Conservation (phyloP, 2,329 filamentous ascomycete genomes). For the Xylaria sp. region DNA sequence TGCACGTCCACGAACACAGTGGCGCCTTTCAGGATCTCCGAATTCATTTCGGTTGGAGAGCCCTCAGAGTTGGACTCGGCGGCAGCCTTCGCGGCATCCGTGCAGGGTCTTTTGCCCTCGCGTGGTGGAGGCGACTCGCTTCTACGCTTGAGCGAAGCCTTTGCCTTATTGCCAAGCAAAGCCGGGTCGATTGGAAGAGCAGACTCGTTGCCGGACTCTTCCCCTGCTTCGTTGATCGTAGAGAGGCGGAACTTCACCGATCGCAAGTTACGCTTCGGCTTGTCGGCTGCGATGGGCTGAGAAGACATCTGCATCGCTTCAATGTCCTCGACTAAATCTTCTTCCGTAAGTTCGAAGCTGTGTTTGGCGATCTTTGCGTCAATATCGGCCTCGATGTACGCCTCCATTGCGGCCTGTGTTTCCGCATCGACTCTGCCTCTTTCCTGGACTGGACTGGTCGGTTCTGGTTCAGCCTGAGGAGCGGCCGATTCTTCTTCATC, state of each 20-base stretch:
- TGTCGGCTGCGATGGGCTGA: no score
- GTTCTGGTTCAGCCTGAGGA: background rate
- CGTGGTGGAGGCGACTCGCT: slow-evolving; percentile 50
- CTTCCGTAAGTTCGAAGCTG: slow-evolving; percentile 44
- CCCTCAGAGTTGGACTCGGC: slow-evolving; percentile 43
- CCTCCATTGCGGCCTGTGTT: slow-evolving; percentile 30
- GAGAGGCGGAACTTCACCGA: slow-evolving; percentile 24
- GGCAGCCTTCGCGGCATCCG: slow-evolving; percentile 46
- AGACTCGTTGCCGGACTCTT: slow-evolving; percentile 58
- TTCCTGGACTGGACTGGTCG: background rate
- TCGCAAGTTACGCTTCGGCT: slow-evolving; percentile 1
- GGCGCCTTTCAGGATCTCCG: slow-evolving; percentile 58
- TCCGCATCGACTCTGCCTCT: slow-evolving; percentile 21
- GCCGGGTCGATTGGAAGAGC: slow-evolving; percentile 50
- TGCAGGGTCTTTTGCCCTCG: slow-evolving; percentile 42
- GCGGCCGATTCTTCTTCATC: background rate
- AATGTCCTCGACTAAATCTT: slow-evolving; percentile 52
- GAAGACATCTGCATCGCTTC: slow-evolving; percentile 58
- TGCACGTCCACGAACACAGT: slow-evolving; percentile 80
- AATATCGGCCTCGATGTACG: slow-evolving; percentile 29
- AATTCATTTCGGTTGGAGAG: slow-evolving; percentile 52
- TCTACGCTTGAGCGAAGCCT: slow-evolving; percentile 67
- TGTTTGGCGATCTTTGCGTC: slow-evolving; percentile 37
- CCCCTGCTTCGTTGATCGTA: slow-evolving; percentile 31
- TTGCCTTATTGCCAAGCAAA: slow-evolving; percentile 38